These are phyloP conservation scores for Mucor ambiguus DNA, from an alignment of 371 early-diverging fungal species.

Conservation along the genomic window DNA sequence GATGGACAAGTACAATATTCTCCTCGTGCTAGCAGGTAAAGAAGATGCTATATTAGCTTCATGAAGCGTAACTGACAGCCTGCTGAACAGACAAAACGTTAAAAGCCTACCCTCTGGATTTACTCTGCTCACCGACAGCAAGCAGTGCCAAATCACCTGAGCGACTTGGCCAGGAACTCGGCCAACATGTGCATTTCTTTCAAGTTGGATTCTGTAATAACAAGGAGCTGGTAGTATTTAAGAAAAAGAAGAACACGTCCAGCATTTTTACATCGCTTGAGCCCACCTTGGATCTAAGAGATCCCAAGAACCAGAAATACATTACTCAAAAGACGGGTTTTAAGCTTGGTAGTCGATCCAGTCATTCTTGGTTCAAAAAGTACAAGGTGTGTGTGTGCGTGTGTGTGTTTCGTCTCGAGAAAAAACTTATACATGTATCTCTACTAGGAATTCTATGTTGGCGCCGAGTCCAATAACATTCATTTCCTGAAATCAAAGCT, in stretches of 20 bases:
- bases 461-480: slow-evolving; percentile 73
- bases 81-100: slow-evolving; percentile 54
- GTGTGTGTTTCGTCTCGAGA: too few relatives aligned
- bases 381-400: slow-evolving; percentile 21
- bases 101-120: slow-evolving; percentile 59
- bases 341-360: slow-evolving; percentile 30
- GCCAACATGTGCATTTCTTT: slow-evolving; percentile 70
- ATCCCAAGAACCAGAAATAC: slow-evolving; percentile 35
- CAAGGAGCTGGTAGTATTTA: slow-evolving; percentile 58
- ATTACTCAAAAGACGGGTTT: slow-evolving; percentile 21
- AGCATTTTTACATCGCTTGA: slow-evolving; percentile 46
- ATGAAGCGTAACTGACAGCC: too few relatives aligned
- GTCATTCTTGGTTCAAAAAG: slow-evolving; percentile 41
- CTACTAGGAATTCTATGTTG: slow-evolving; percentile 77
- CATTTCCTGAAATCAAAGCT: slow-evolving; percentile 75
- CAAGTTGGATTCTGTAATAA: slow-evolving; percentile 67
- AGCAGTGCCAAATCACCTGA: slow-evolving; percentile 29
- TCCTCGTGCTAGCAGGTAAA: slow-evolving; percentile 32
- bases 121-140: slow-evolving; percentile 26
- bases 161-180: slow-evolving; percentile 53
- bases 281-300: slow-evolving; percentile 45
- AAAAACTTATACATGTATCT: too few relatives aligned
- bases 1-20: slow-evolving; percentile 25
- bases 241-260: slow-evolving; percentile 54
- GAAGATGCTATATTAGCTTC: neutral